phyloP scores from a whole-genome alignment of 305 asterid species.

The Solanum hybrid region DNA sequence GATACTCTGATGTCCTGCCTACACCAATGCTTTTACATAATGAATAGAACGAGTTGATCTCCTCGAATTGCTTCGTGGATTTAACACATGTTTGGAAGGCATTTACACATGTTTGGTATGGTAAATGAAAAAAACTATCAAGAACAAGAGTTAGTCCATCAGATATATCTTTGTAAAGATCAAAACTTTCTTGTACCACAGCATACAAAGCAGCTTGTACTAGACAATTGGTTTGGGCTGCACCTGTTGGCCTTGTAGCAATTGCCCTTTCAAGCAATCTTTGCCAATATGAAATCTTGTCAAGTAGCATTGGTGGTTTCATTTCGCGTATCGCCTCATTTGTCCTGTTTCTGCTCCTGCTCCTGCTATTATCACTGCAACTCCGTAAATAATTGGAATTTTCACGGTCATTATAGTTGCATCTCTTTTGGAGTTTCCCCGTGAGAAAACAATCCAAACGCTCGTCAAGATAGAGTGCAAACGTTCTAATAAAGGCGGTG shows the following conservation, averaged over 20 bases:
- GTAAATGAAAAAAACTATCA: constrained; percentile 67
- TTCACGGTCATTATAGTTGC: constrained; percentile 22
- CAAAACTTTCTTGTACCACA: constrained; percentile 68
- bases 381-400: constrained; percentile 17
- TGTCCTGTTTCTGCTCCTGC: constrained; percentile 11
- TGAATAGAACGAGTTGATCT: constrained; percentile 50
- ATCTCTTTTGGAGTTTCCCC: constrained; percentile 65
- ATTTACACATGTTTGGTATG: constrained; percentile 48
- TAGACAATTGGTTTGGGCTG: constrained; percentile 45
- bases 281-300: constrained; percentile 63
- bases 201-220: constrained; percentile 52
- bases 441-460: constrained; percentile 76
- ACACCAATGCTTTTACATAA: constrained; percentile 54
- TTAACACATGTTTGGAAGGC: constrained; percentile 65
- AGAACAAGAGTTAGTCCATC: constrained; percentile 65
- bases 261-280: constrained; percentile 70
- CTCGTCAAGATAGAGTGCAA: constrained; percentile 78
- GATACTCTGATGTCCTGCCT: constrained; percentile 65
- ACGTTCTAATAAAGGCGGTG: constrained; percentile 63
- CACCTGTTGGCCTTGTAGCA: constrained; percentile 73
- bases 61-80: constrained; percentile 68
- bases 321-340: constrained; percentile 55
- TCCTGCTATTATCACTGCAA: not conserved
- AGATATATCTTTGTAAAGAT: constrained; percentile 61
- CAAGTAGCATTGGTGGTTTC: constrained; percentile 75